A percentile compares a stretch with the other conserved stretches of the same genome.
Evolutionary conservation across 306 rosid species (phyloP).

Genomic region (Vicia faba): DNA sequence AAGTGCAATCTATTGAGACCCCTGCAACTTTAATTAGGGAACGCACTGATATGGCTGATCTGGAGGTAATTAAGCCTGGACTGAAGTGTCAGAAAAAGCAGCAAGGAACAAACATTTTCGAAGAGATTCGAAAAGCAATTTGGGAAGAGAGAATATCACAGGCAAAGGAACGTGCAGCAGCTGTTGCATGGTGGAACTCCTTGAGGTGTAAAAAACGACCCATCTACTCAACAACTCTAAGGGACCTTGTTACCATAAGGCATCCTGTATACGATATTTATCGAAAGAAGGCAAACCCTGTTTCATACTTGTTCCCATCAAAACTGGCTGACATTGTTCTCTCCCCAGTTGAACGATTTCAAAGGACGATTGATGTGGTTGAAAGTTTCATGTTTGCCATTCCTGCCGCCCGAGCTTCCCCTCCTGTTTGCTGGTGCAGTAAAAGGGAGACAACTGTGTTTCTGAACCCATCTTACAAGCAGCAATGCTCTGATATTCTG

Average conservation of each 20-base stretch:
- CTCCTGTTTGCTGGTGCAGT: slow-evolving; percentile 91
- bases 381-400: slow-evolving; percentile 97
- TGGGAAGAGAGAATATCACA: slow-evolving; percentile 80
- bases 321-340: slow-evolving; percentile 81
- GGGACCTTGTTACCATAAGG: slow-evolving; percentile 74
- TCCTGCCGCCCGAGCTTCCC: slow-evolving; percentile 91
- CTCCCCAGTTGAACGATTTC: slow-evolving; percentile 90
- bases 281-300: slow-evolving; percentile 65
- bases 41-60: slow-evolving; percentile 46
- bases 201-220: slow-evolving; percentile 81
- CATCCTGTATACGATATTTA: slow-evolving; percentile 79
- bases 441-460: slow-evolving; percentile 58
- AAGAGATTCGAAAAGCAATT: slow-evolving; percentile 77
- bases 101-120: slow-evolving; percentile 82
- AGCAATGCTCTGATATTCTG: slow-evolving; percentile 61
- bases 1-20: slow-evolving; percentile 75
- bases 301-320: slow-evolving; percentile 73
- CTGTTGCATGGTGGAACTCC: slow-evolving; percentile 98
- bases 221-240: slow-evolving; percentile 64
- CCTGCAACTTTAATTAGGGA: slow-evolving; percentile 70
- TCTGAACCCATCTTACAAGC: slow-evolving; percentile 68
- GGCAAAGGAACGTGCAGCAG: slow-evolving; percentile 75
- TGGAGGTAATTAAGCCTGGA: slow-evolving; percentile 64
- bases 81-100: slow-evolving; percentile 51
- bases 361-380: slow-evolving; percentile 68